These are phyloP conservation scores for Yamadazyma nakazawae DNA, from an alignment of 805 yeast genomes.

Conservation along the genomic window DNA sequence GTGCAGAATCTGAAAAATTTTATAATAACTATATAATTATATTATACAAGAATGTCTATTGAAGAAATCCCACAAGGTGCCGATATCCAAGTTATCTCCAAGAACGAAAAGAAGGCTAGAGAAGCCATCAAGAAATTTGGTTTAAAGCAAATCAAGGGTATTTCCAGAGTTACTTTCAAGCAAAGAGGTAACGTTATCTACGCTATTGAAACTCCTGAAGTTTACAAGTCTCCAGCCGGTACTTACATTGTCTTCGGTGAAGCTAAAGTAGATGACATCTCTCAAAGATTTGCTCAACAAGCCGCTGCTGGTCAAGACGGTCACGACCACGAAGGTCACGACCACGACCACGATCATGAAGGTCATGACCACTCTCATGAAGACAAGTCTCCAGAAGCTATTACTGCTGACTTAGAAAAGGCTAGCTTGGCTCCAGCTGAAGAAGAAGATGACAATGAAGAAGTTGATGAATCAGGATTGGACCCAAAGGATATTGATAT, in stretches of 20 bases:
- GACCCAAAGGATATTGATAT: slow-evolving; percentile 78
- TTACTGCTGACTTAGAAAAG: slow-evolving; percentile 75
- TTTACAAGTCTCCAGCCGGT: slow-evolving; percentile 89
- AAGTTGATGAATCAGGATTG: slow-evolving; percentile 82
- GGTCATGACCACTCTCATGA: slow-evolving; percentile 18
- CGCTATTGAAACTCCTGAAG: slow-evolving; percentile 93
- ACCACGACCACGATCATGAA: slow-evolving; percentile 15
- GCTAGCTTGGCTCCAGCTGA: slow-evolving; percentile 27
- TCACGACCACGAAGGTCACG: slow-evolving; percentile 22
- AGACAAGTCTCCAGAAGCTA: slow-evolving; percentile 70
- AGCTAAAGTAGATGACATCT: slow-evolving; percentile 92
- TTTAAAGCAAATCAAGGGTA: slow-evolving; percentile 87
- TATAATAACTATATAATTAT: slow-evolving; percentile 9
- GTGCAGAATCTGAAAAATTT: slow-evolving; percentile 11
- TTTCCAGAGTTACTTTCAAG: slow-evolving; percentile 93
- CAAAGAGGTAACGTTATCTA: slow-evolving; percentile 87
- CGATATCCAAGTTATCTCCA: slow-evolving; percentile 74
- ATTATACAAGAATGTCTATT: slow-evolving; percentile 32
- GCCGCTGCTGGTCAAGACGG: slow-evolving; percentile 34
- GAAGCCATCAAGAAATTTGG: slow-evolving; percentile 82
- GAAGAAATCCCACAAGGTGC: slow-evolving; percentile 74
- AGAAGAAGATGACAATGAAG: slow-evolving; percentile 61
- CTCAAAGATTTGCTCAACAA: slow-evolving; percentile 75
- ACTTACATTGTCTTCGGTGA: slow-evolving; percentile 97
- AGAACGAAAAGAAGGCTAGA: slow-evolving; percentile 95